Evolutionary conservation across 1,284 basidiomycete genomes (phyloP), one percentile per base, ranked within the genome.

Genomic region (Wolfiporia cocos): DNA sequence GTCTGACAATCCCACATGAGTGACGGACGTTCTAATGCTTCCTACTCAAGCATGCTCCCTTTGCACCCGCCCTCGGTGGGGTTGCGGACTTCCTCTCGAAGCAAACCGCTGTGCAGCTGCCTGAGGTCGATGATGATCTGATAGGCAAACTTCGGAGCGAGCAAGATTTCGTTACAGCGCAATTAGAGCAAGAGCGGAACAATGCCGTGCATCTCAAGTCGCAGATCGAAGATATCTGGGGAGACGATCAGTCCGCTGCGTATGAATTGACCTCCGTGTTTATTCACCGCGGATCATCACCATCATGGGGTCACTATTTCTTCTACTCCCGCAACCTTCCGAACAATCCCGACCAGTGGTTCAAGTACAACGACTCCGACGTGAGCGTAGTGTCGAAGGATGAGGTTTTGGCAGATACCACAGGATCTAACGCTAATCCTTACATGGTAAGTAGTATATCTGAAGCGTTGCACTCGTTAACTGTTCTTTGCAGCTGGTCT

Each of bases 181-280:
- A 94, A 58, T 74, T 92, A 12, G 74, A 77, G 19, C 57, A 59
- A 6, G 69, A 88, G 30, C 79, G 85, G n/a, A 58, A 59, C 11
- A 67, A 67, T 2, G 71, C 81, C 5, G 64, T 66, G 7, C 56
- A 56, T 33, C 69, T 90, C 49, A 92, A 92, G 62, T 63, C 68
- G 11, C 75, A 84, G 43, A 65, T 96, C 35, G 88, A 94, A 51
- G 64, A 64, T 2, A 57, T 94, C 6, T 99, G 96, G 96, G 66
- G 66, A 31, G 78, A 80, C 49, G 78, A 81, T 41, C 70, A 57
- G 5, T 67, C 76, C 21, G 80, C 79, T 19, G 82, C 86, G 39
- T 99, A 98, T 60, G 90, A 95, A 56, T 74, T 99, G 31, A 92
- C 91, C 0, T 90, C 91, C 11, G 94, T 98, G 11, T 99, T 98